phyloP scores from a whole-genome alignment of 2,329 filamentous ascomycete species.

The Diaporthe caulivora region DNA sequence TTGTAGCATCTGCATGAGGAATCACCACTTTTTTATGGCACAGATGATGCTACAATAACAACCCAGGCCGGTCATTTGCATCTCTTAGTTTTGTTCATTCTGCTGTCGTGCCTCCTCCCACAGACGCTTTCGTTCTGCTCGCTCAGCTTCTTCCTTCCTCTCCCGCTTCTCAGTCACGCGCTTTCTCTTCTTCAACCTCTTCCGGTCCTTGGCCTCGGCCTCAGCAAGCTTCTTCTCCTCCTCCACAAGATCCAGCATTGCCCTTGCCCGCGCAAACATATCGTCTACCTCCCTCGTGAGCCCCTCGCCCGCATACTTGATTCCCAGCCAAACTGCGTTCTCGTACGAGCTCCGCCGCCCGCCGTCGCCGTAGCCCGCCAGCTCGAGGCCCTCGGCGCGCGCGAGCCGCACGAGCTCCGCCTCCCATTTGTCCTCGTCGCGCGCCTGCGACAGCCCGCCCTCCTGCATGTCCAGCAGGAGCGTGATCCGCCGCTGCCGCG shows the following conservation, averaged over 20 bases:
- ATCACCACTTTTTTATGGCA: neutral
- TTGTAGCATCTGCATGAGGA: neutral
- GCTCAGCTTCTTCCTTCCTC: conserved; percentile 26
- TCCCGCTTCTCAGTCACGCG: conserved; percentile 36
- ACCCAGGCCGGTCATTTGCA: neutral
- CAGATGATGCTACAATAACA: neutral
- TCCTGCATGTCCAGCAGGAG: conserved; percentile 55
- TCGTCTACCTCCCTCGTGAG: conserved; percentile 52
- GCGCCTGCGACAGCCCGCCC: conserved; percentile 47
- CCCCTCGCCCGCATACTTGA: conserved; percentile 45
- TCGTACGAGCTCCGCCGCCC: conserved; percentile 47
- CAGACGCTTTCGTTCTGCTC: conserved; percentile 9
- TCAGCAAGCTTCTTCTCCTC: conserved; percentile 52
- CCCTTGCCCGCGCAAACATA: conserved; percentile 55
- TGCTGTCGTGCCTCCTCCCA: neutral
- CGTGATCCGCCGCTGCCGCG: conserved; percentile 57
- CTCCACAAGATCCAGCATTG: conserved; percentile 55
- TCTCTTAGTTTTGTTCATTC: neutral
- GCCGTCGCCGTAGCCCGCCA: conserved; percentile 46
- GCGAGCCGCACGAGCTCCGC: conserved; percentile 51
- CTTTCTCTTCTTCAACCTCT: conserved; percentile 43
- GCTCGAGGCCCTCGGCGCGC: conserved; percentile 47
- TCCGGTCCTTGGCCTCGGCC: conserved; percentile 46
- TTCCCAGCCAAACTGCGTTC: conserved; percentile 42
- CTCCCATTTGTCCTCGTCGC: conserved; percentile 65